Evolutionary conservation across 108 stramenopile genomes (phyloP), one percentile per base, ranked within the genome.

Genomic region (Schizochytrium sp.): DNA sequence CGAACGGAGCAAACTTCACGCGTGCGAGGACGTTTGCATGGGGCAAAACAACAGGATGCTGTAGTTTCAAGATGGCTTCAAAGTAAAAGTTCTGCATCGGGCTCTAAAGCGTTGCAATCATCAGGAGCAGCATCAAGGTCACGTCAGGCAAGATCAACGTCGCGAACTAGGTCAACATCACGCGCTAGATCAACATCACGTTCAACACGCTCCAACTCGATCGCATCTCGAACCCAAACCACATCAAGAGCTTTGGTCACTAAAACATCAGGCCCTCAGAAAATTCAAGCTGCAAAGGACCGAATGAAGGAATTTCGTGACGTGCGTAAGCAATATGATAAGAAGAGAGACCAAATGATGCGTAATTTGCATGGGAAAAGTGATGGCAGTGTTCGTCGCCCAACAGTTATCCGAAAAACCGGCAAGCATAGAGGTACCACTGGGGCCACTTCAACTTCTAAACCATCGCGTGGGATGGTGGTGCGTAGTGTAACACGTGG

Each of bases 261-360:
- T 7, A 47, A 45, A n/a, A 44, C 56, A 5, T 72, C 72, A 3
- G 56, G 72, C 2, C 72, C 5, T 12, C 88, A 4, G 38, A 19
- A 49, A 41, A 57, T 56, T 28, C 49, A 38, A 46, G 17, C 3
- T 41, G 90, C 45, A 42, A 89, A 91, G 42, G 4, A 72, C 41
- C 91, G 89, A 50, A 83, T 92, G 72, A 58, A 90, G 91, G 88
- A 92, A 47, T 92, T 92, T 56, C 72, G 59, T 17, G 91, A 88
- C 55, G 89, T 92, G 45, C 91, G 91, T 53, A 83, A 87, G 46
- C 53, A 60, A 38, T 91, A 89, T 58, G 59, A 91, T 42, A 89
- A 87, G 90, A 91, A 91, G 44, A 90, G 50, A 13, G 91, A 91
- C 72, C 5, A 38, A 40, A 55, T 55, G 76, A 83, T 83, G 76